Evolutionary conservation across 441 rosid species (phyloP).

Genomic region (Arabidopsis lyrata): DNA sequence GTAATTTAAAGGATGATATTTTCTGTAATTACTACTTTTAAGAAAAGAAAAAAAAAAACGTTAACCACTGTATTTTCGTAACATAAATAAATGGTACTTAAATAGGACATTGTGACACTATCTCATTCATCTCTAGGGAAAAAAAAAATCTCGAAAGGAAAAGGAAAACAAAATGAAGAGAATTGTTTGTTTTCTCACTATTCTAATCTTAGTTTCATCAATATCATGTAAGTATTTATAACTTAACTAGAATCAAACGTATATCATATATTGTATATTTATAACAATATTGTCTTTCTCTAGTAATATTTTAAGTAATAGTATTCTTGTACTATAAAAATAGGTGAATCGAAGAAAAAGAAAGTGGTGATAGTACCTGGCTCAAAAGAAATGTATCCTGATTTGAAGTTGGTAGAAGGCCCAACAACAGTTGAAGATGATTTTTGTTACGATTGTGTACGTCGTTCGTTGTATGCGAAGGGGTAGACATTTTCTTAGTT

Average conservation of each 20-base stretch:
- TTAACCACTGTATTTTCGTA: not conserved
- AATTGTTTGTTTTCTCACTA: constrained; percentile 4
- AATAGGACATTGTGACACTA: not conserved
- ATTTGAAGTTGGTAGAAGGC: not conserved
- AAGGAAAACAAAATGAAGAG: constrained; percentile 1
- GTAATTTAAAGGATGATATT: no score
- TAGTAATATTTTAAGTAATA: not conserved
- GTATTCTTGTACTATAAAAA: not conserved
- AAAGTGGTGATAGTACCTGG: not conserved
- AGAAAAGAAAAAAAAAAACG: not conserved
- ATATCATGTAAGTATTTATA: not conserved
- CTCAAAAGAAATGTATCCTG: not conserved
- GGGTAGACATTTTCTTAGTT: no score
- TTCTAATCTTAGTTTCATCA: constrained; percentile 5
- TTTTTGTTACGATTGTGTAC: not conserved
- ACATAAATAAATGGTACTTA: not conserved
- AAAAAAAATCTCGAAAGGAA: not conserved
- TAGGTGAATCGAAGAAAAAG: not conserved
- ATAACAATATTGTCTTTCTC: not conserved
- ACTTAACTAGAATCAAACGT: not conserved
- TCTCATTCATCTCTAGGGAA: not conserved
- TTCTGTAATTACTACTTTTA: no score
- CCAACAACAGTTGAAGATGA: constrained; percentile 4
- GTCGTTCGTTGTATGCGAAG: no score
- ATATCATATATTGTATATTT: not conserved